Evolutionary conservation across 2,329 filamentous ascomycete genomes (phyloP), one percentile per base, ranked within the genome.

Genomic region (Pseudocercospora cruenta): DNA sequence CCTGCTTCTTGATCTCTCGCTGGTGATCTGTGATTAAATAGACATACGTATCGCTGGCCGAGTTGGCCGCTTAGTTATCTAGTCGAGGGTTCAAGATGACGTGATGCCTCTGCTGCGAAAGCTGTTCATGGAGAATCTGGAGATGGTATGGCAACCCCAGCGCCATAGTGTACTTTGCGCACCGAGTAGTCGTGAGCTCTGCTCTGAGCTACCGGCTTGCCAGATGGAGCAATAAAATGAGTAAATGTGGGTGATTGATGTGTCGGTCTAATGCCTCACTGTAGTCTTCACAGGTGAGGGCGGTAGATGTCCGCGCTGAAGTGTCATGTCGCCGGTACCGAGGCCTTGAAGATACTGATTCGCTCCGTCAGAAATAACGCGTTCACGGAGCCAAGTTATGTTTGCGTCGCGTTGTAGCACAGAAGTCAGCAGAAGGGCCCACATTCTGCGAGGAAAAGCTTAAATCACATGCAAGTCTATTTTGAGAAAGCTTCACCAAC

Each of bases 21-120:
- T 8, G 5, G n/a, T n/a, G 16, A 19, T 43, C 39, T 43, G 5
- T 1, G 4, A 39, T 39, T n/a, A 2, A 2, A 3, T n/a, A n/a
- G 14, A 4, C 4, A 39, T 39, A 4, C 6, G 3, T 39, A 39
- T 2, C 5, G 14, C 36, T 39, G 14, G 36, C 36, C 36, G 14
- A 16, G 36, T 16, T n/a, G 12, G 7, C 36, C 36, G 36, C 31
- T 33, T 33, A 33, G 2, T 33, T 10, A 12, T 14, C 24, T 10
- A 54, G 6, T 54, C 10, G 22, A 54, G 51, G 24, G 51, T 60
- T 60, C 47, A 62, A n/a, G 31, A 62, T 62, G 59, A 62, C 59
- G 59, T 62, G 59, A 62, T 62, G 36, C 7, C 14, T 39, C 36
- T 39, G 14, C 12, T 39, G 26, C 2, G n/a, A 49, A 4, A 58